These are phyloP conservation scores for Blastobotrys muscicola DNA, from an alignment of 805 yeast genomes.

Conservation along the genomic window DNA sequence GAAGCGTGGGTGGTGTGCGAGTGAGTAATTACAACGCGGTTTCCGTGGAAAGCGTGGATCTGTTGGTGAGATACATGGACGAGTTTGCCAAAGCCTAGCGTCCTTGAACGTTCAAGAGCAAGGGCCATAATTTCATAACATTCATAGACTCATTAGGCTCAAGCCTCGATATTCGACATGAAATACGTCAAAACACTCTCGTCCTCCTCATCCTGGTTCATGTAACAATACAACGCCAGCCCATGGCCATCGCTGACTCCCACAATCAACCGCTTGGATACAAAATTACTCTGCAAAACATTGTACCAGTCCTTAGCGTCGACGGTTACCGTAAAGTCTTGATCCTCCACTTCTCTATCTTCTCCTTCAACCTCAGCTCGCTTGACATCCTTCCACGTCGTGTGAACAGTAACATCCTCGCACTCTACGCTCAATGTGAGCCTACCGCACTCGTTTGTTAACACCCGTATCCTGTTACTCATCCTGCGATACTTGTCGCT, in stretches of 20 bases:
- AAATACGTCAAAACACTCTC: constrained; percentile 9
- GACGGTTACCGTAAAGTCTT: constrained; percentile 10
- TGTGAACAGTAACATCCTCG: constrained; percentile 21
- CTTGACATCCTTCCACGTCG: constrained; percentile 19
- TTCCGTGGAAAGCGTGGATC: constrained; percentile 45
- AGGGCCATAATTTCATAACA: neutral
- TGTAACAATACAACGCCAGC: constrained; percentile 15
- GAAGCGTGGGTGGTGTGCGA: constrained; percentile 96
- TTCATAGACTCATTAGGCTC: neutral
- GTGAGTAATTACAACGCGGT: constrained; percentile 91
- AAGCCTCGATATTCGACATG: constrained; percentile 17
- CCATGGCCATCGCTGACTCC: constrained; percentile 16
- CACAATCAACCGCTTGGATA: constrained; percentile 13
- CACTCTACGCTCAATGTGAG: constrained; percentile 17
- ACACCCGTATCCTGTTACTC: constrained; percentile 15
- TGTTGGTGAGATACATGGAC: constrained; percentile 46
- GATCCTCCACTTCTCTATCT: neutral
- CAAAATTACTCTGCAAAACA: constrained; percentile 14
- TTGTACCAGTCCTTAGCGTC: constrained; percentile 19
- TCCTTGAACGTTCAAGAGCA: neutral
- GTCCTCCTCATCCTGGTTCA: neutral
- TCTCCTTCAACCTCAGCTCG: constrained; percentile 4
- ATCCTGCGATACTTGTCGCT: constrained; percentile 26
- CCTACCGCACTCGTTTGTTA: constrained; percentile 16
- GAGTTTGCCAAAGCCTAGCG: constrained; percentile 37